Percentiles rank a stretch among this genome's conserved stretches.
phyloP scores from a whole-genome alignment of 305 asterid genomes.

The Fraxinus latifolia region DNA sequence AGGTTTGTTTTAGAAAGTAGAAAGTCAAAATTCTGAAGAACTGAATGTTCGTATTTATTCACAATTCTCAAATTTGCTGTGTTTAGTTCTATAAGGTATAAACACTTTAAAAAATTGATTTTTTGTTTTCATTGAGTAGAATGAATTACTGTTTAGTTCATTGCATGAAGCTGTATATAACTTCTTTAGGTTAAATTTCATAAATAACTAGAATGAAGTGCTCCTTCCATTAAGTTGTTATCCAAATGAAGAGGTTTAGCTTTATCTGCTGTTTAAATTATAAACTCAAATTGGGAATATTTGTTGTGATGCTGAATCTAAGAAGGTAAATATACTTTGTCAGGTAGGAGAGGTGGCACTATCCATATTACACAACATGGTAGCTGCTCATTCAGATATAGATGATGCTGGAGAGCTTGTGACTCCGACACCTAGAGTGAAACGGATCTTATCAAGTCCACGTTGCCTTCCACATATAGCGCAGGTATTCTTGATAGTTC shows the following conservation, averaged over 20 bases:
- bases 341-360: slow-evolving; percentile 93
- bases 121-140: background rate
- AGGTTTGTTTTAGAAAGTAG: background rate
- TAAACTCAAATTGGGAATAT: slow-evolving; percentile 13
- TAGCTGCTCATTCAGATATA: slow-evolving; percentile 91
- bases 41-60: background rate
- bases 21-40: background rate
- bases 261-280: slow-evolving; percentile 10
- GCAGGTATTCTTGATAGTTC: slow-evolving; percentile 50
- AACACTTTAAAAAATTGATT: background rate
- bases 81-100: background rate
- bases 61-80: background rate
- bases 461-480: slow-evolving; percentile 97
- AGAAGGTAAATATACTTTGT: slow-evolving; percentile 22
- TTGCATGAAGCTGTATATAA: background rate
- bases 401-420: slow-evolving; percentile 99
- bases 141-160: background rate
- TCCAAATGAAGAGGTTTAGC: background rate
- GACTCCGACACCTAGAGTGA: slow-evolving; percentile 96
- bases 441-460: slow-evolving; percentile 85
- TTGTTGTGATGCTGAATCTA: slow-evolving; percentile 21
- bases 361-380: slow-evolving; percentile 94
- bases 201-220: background rate
- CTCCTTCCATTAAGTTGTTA: background rate
- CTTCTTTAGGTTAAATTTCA: background rate